phyloP scores from a whole-genome alignment of 2,329 filamentous ascomycete species.

The Teratosphaeria viscida region DNA sequence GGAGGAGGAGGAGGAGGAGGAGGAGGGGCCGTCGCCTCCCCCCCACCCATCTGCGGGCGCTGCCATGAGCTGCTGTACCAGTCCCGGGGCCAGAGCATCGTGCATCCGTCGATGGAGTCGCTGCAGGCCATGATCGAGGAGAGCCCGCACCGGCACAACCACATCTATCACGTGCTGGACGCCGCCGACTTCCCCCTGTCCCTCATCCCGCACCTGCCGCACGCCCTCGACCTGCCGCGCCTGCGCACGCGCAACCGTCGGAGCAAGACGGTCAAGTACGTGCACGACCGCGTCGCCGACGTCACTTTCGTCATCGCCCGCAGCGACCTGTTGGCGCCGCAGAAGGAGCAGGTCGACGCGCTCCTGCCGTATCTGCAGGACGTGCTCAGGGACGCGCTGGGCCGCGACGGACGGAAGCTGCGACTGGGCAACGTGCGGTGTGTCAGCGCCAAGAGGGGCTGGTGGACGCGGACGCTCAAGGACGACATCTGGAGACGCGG shows the following conservation, averaged over 20 bases:
- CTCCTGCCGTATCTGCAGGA: slow-evolving; percentile 78
- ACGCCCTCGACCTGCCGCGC: slow-evolving; percentile 59
- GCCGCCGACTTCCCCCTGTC: slow-evolving; percentile 97
- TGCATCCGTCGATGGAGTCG: slow-evolving; percentile 69
- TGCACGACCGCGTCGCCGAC: slow-evolving; percentile 58
- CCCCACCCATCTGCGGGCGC: slow-evolving; percentile 63
- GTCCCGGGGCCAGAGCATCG: slow-evolving; percentile 57
- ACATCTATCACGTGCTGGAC: slow-evolving; percentile 91
- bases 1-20: not conserved
- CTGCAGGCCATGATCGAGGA: slow-evolving; percentile 77
- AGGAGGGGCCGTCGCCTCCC: not conserved
- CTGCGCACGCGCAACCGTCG: slow-evolving; percentile 73
- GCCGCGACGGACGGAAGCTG: slow-evolving; percentile 54
- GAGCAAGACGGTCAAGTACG: slow-evolving; percentile 56
- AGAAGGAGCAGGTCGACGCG: slow-evolving; percentile 70
- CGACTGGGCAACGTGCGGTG: slow-evolving; percentile 79
- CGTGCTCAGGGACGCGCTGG: slow-evolving; percentile 67
- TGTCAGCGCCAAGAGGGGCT: slow-evolving; percentile 74
- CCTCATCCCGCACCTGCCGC: slow-evolving; percentile 64
- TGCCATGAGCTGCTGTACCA: slow-evolving; percentile 79
- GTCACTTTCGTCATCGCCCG: slow-evolving; percentile 87
- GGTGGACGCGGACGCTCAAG: slow-evolving; percentile 85
- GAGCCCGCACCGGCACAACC: slow-evolving; percentile 81
- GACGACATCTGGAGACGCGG: slow-evolving; percentile 76
- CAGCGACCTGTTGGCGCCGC: slow-evolving; percentile 73